Percentiles rank a stretch among this genome's conserved stretches.
Conservation (phyloP, 495 filamentous ascomycete genomes). For the Aspergillus leporis region DNA sequence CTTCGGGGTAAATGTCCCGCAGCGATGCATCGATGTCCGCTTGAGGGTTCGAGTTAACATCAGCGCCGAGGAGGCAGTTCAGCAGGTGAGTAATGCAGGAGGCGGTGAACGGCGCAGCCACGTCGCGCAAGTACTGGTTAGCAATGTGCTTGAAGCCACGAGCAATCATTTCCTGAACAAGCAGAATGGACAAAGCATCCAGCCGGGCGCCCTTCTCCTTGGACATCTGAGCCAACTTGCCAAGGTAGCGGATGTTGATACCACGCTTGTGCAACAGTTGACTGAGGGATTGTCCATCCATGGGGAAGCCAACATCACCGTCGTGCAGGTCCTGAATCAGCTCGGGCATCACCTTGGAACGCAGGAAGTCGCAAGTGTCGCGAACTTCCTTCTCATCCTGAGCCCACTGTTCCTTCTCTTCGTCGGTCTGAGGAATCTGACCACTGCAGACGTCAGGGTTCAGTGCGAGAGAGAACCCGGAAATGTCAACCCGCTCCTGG, state of each 20-base stretch:
- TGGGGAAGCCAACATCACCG: conserved; percentile 93
- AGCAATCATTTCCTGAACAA: conserved; percentile 88
- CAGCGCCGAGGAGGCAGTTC: conserved; percentile 87
- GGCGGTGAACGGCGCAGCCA: conserved; percentile 76
- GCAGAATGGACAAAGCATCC: conserved; percentile 70
- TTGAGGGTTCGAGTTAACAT: conserved; percentile 71
- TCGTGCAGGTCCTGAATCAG: conserved; percentile 82
- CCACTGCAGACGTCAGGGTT: conserved; percentile 97
- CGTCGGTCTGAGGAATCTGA: conserved; percentile 84
- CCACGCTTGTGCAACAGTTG: conserved; percentile 93
- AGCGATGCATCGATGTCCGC: conserved; percentile 76
- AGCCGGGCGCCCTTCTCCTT: conserved; percentile 68
- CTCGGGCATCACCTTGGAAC: conserved; percentile 69
- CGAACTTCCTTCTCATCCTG: conserved; percentile 89
- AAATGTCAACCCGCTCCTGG: conserved; percentile 73
- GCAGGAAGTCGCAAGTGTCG: conserved; percentile 76
- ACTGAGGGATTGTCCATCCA: conserved; percentile 91
- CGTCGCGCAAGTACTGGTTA: conserved; percentile 71
- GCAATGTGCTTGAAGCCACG: conserved; percentile 93
- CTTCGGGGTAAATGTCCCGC: conserved; percentile 73
- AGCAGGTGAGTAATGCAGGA: conserved; percentile 82
- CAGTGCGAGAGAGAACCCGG: conserved; percentile 80
- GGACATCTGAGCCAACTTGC: conserved; percentile 71
- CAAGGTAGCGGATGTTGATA: conserved; percentile 95
- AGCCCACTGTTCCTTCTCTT: conserved; percentile 81